phyloP scores from a whole-genome alignment of 2,329 filamentous ascomycete species.

The Cladosporium cucumerinum region DNA sequence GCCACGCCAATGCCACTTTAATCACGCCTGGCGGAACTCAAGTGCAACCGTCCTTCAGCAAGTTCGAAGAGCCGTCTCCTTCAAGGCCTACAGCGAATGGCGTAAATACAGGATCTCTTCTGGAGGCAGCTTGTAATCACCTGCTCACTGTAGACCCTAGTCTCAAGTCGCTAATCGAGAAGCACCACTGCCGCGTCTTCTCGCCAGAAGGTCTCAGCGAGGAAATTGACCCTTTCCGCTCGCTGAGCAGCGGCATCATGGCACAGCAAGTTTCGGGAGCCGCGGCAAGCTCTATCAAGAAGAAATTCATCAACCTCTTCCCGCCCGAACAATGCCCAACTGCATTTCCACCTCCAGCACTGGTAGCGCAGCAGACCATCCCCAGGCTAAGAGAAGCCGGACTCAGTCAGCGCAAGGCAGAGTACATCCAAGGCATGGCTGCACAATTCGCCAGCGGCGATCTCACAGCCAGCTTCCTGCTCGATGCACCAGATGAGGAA shows the following conservation, averaged over 20 bases:
- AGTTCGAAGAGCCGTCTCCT: slow-evolving; percentile 37
- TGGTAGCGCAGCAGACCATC: slow-evolving; percentile 64
- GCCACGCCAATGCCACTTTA: slow-evolving; percentile 65
- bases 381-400: slow-evolving; percentile 75
- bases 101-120: slow-evolving; percentile 54
- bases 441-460: slow-evolving; percentile 75
- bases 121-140: slow-evolving; percentile 72
- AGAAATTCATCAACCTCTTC: slow-evolving; percentile 77
- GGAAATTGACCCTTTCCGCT: slow-evolving; percentile 81
- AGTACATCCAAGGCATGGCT: slow-evolving; percentile 85
- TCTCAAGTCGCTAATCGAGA: slow-evolving; percentile 68
- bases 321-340: slow-evolving; percentile 28
- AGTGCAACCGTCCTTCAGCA: slow-evolving; percentile 51
- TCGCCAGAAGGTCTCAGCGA: slow-evolving; percentile 78
- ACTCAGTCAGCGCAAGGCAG: slow-evolving; percentile 89
- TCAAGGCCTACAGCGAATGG: slow-evolving; percentile 36
- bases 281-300: slow-evolving; percentile 84
- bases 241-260: slow-evolving; percentile 81
- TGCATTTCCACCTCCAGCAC: slow-evolving; percentile 70
- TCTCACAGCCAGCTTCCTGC: slow-evolving; percentile 70
- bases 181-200: slow-evolving; percentile 75
- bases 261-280: slow-evolving; percentile 94
- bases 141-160: slow-evolving; percentile 70
- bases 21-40: slow-evolving; percentile 69
- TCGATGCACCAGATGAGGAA: slow-evolving; percentile 78